A percentile compares a stretch with the other conserved stretches of the same genome.
These are phyloP conservation scores for Wickerhamiella azyma DNA, from an alignment of 805 yeast genomes.

Conservation along the genomic window DNA sequence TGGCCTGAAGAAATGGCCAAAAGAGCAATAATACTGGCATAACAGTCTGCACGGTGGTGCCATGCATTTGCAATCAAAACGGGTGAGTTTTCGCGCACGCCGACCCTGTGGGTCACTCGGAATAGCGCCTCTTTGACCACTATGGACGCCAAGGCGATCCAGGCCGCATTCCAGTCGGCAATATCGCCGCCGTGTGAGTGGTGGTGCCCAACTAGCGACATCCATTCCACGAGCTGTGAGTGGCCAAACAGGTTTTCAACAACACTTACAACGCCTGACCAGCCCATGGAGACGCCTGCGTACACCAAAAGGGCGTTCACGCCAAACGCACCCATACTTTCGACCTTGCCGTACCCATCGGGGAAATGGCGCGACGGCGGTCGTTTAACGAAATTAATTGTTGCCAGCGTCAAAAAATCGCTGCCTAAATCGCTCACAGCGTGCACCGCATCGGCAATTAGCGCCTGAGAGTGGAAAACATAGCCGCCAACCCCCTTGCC, in stretches of 20 bases:
- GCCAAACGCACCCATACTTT: conserved; percentile 79
- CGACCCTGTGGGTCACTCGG: conserved; percentile 69
- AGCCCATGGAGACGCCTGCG: conserved; percentile 88
- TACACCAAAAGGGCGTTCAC: conserved; percentile 70
- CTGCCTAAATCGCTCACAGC: conserved; percentile 82
- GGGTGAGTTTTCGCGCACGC: conserved; percentile 63
- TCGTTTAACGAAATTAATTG: conserved; percentile 63
- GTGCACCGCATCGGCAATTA: conserved; percentile 89
- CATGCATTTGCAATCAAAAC: conserved; percentile 94
- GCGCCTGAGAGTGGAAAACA: conserved; percentile 85
- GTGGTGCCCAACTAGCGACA: conserved; percentile 32
- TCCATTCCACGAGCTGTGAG: conserved; percentile 7
- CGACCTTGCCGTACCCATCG: conserved; percentile 83
- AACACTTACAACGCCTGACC: conserved; percentile 51
- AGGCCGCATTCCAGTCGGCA: conserved; percentile 81
- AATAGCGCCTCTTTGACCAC: conserved; percentile 78
- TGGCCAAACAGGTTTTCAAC: conserved; percentile 15
- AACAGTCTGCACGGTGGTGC: conserved; percentile 93
- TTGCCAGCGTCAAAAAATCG: conserved; percentile 76
- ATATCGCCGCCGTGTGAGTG: conserved; percentile 26
- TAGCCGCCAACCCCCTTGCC: conserved; percentile 84
- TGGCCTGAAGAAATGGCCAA: conserved; percentile 79
- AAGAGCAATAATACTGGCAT: conserved; percentile 84
- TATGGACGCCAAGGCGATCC: conserved; percentile 87
- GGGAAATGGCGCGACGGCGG: conserved; percentile 54